Conservation (phyloP, 1,284 basidiomycete species). For the Ustilago cynodontis region DNA sequence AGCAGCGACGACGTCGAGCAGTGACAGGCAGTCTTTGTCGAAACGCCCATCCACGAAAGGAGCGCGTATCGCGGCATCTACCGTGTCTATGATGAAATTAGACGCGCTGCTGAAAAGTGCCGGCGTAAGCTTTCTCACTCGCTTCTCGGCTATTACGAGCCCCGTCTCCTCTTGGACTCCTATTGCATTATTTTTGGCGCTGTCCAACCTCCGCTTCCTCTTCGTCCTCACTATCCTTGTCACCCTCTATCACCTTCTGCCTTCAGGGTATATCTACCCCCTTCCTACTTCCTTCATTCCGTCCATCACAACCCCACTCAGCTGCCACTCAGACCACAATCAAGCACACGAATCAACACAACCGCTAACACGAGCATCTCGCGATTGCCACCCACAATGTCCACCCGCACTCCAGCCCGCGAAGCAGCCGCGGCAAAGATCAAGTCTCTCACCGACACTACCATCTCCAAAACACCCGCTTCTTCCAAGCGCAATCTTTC, state of each 20-base stretch:
- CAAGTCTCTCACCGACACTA: slow-evolving; percentile 14
- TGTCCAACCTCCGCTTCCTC: neutral
- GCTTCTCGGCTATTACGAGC: too few relatives aligned
- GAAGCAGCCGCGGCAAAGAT: slow-evolving; percentile 71
- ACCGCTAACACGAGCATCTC: neutral
- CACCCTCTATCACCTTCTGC: neutral
- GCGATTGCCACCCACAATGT: slow-evolving; percentile 13
- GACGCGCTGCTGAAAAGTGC: too few relatives aligned
- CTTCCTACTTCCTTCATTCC: neutral
- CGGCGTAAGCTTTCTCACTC: too few relatives aligned
- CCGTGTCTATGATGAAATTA: too few relatives aligned
- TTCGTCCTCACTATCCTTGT: neutral
- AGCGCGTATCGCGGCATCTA: neutral
- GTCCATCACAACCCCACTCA: neutral
- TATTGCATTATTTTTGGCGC: neutral
- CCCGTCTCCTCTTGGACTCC: too few relatives aligned
- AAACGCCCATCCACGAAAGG: neutral
- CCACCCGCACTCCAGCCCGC: slow-evolving; percentile 60
- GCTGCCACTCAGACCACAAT: too few relatives aligned
- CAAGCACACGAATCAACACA: neutral
- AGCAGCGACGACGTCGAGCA: neutral
- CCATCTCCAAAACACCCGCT: slow-evolving; percentile 3
- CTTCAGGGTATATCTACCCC: too few relatives aligned
- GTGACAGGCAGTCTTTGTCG: neutral
- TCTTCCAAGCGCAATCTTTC: neutral